phyloP scores from a whole-genome alignment of 768 basidiomycete genomes.

The Goffeauzyma gilvescens region DNA sequence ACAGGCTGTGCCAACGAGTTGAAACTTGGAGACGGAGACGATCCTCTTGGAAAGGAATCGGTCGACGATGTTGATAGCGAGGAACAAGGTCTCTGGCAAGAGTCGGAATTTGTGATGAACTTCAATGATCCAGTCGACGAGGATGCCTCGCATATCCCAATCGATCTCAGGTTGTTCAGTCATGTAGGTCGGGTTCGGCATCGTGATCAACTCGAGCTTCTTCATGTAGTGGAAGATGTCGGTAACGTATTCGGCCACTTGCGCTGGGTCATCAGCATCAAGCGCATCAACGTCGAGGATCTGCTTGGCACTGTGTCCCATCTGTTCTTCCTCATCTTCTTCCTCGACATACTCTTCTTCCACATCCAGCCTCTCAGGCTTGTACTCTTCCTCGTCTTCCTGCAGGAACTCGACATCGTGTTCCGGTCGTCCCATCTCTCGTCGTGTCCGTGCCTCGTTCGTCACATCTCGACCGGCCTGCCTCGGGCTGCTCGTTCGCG shows the following conservation, averaged over 20 bases:
- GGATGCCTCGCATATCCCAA: conserved; percentile 74
- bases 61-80: conserved; percentile 63
- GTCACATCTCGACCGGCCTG: background rate
- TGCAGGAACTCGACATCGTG: conserved; percentile 45
- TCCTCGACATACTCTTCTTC: conserved; percentile 19
- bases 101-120: conserved; percentile 72
- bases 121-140: conserved; percentile 85
- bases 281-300: conserved; percentile 77
- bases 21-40: conserved; percentile 64
- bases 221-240: conserved; percentile 89
- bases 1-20: conserved; percentile 72
- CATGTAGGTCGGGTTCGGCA: conserved; percentile 77
- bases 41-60: conserved; percentile 49
- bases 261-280: conserved; percentile 79
- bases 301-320: conserved; percentile 42
- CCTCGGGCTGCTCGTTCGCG: conserved; percentile 3
- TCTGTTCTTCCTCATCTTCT: conserved; percentile 8
- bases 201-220: conserved; percentile 59
- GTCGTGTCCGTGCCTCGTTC: background rate
- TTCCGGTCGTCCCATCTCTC: conserved; percentile 4
- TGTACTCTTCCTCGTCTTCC: conserved; percentile 40
- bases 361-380: conserved; percentile 37
- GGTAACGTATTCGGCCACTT: conserved; percentile 89
- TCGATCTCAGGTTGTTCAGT: conserved; percentile 55
- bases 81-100: conserved; percentile 76